Evolutionary conservation across 441 rosid species (phyloP).

Genomic region (Populus hybrid): DNA sequence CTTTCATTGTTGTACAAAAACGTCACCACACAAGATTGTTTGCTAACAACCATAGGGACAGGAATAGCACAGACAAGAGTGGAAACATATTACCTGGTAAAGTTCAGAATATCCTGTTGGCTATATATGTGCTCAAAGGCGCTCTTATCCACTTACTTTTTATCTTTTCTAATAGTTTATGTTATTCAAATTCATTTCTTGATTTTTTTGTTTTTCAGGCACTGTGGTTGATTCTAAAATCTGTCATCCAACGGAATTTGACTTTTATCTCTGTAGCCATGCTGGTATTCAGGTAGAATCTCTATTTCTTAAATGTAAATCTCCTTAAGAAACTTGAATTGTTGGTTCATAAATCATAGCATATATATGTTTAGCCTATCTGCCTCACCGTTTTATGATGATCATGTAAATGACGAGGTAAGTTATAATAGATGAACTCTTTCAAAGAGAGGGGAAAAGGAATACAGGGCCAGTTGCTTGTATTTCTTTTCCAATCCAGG

Average conservation of each 20-base stretch:
- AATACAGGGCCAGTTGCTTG: not conserved
- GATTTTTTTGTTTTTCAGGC: conserved; percentile 42
- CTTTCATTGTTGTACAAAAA: conserved; percentile 94
- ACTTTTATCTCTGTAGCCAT: conserved; percentile 95
- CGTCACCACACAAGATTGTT: conserved; percentile 93
- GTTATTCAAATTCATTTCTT: not conserved
- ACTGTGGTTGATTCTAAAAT: conserved; percentile 92
- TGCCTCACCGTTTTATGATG: not conserved
- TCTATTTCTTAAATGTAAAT: not conserved
- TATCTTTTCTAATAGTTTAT: not conserved
- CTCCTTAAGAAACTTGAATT: too few relatives aligned
- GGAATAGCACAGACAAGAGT: conserved; percentile 84
- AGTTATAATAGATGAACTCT: not conserved
- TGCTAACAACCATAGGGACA: conserved; percentile 86
- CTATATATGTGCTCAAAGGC: not conserved
- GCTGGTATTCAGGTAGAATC: conserved; percentile 88
- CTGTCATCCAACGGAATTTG: conserved; percentile 95
- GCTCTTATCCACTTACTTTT: not conserved
- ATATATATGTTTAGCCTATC: not conserved
- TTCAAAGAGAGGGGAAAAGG: not conserved
- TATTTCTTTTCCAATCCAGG: not conserved
- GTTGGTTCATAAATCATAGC: not conserved
- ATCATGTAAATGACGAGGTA: not conserved
- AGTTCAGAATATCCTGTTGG: not conserved
- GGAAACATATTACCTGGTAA: conserved; percentile 93